A percentile compares a stretch with the other conserved stretches of the same genome.
These are phyloP conservation scores for Cryphonectria parasitica DNA, from an alignment of 2,329 filamentous ascomycete genomes.

Conservation along the genomic window DNA sequence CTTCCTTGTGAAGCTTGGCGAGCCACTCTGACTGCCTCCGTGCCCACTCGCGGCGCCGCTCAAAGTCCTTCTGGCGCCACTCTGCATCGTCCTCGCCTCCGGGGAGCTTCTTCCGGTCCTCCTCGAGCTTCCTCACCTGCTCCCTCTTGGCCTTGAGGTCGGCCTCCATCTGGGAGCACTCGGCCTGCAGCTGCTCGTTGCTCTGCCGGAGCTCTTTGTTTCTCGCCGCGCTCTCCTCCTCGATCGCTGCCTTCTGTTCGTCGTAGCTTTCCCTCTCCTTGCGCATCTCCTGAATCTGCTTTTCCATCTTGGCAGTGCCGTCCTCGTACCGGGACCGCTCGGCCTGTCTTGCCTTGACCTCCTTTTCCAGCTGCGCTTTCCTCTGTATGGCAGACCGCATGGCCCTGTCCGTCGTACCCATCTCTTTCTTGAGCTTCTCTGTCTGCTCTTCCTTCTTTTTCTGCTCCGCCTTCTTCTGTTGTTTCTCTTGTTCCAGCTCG, in stretches of 20 bases:
- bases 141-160: constrained; percentile 73
- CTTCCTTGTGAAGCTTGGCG: constrained; percentile 50
- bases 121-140: constrained; percentile 74
- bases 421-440: constrained; percentile 78
- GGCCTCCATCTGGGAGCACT: constrained; percentile 68
- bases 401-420: constrained; percentile 77
- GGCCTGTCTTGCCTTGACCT: constrained; percentile 68
- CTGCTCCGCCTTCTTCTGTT: constrained; percentile 74
- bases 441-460: constrained; percentile 93
- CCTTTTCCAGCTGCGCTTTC: constrained; percentile 75
- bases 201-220: constrained; percentile 57
- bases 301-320: constrained; percentile 70
- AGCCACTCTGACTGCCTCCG: constrained; percentile 58
- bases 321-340: constrained; percentile 73
- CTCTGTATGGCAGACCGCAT: constrained; percentile 82
- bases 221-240: constrained; percentile 55
- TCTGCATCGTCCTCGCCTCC: constrained; percentile 65
- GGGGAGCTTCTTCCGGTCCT: constrained; percentile 66
- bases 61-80: constrained; percentile 54
- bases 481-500: constrained; percentile 75
- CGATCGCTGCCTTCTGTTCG: constrained; percentile 55
- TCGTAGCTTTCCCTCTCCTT: constrained; percentile 58
- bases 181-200: constrained; percentile 66
- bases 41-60: constrained; percentile 61
- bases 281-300: constrained; percentile 63